These are phyloP conservation scores for Neurospora sp. DNA, from an alignment of 495 filamentous ascomycete species.

Conservation along the genomic window DNA sequence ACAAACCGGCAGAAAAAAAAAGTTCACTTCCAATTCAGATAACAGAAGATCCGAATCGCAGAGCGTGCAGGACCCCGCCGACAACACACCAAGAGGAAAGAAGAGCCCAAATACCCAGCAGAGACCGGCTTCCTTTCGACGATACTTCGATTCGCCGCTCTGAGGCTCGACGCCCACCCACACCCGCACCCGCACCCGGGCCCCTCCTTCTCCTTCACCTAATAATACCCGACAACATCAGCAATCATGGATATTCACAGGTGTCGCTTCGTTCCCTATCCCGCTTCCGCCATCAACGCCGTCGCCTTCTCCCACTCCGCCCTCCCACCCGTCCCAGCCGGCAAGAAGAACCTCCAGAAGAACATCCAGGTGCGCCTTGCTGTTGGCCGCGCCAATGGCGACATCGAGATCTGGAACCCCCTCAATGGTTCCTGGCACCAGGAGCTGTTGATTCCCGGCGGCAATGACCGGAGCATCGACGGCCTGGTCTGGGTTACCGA, in stretches of 20 bases:
- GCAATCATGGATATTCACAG: constrained; percentile 85
- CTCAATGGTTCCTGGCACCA: constrained; percentile 77
- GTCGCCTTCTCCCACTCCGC: constrained; percentile 84
- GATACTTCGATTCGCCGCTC: constrained; percentile 1
- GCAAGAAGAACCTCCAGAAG: constrained; percentile 41
- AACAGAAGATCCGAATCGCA: neutral
- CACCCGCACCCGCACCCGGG: neutral
- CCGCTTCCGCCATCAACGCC: constrained; percentile 84
- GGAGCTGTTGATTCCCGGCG: constrained; percentile 75
- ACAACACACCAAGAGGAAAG: neutral
- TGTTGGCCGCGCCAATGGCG: constrained; percentile 85
- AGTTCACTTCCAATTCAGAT: constrained; percentile 13
- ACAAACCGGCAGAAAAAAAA: constrained; percentile 26
- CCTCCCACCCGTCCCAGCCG: constrained; percentile 49
- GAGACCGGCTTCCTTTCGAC: constrained; percentile 2
- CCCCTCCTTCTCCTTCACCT: neutral
- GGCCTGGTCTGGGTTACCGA: constrained; percentile 90
- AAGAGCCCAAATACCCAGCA: neutral
- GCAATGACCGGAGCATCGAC: constrained; percentile 79
- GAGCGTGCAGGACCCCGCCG: neutral
- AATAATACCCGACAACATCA: constrained; percentile 7
- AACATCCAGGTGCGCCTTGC: constrained; percentile 56
- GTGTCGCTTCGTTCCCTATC: constrained; percentile 93
- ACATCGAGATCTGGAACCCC: constrained; percentile 98
- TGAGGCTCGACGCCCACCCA: neutral